phyloP scores from a whole-genome alignment of 2,329 filamentous ascomycete genomes.

The Sordariomycetes sp. region DNA sequence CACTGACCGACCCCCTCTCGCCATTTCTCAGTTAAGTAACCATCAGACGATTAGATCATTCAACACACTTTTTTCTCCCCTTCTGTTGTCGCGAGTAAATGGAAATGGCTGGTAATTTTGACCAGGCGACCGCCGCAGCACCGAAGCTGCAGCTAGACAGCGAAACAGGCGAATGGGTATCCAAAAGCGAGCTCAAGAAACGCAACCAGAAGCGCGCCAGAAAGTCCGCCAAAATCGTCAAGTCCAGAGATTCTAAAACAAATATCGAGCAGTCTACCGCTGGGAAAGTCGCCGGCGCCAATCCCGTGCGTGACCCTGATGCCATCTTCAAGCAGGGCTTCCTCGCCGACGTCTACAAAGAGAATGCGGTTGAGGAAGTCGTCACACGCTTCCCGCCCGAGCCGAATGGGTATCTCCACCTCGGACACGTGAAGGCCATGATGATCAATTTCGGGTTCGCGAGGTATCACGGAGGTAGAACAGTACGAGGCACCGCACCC shows the following conservation, averaged over 20 bases:
- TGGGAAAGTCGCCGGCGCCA: conserved; percentile 29
- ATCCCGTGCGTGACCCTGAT: too few relatives aligned
- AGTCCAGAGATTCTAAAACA: neutral
- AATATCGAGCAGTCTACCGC: conserved; percentile 29
- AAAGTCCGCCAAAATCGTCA: conserved; percentile 35
- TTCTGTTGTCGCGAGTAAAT: too few relatives aligned
- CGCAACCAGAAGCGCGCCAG: conserved; percentile 47
- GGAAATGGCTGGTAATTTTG: neutral
- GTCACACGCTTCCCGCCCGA: conserved; percentile 67
- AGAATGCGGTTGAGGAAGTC: conserved; percentile 52
- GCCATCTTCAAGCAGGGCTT: conserved; percentile 77
- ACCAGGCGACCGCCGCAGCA: conserved; percentile 36
- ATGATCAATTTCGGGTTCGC: conserved; percentile 96
- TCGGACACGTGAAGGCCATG: conserved; percentile 93
- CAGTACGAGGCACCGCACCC: conserved; percentile 11
- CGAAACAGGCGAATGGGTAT: conserved; percentile 57
- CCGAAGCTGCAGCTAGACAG: conserved; percentile 55
- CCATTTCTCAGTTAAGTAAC: too few relatives aligned
- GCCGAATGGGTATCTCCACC: conserved; percentile 89
- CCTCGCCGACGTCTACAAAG: conserved; percentile 61
- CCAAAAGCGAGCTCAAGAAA: conserved; percentile 56
- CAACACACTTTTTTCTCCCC: too few relatives aligned
- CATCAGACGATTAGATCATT: too few relatives aligned
- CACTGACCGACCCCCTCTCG: too few relatives aligned
- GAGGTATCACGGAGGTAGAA: conserved; percentile 65